Evolutionary conservation across 345 rosid genomes (phyloP), one percentile per base, ranked within the genome.

Genomic region (Aquilaria sinensis): DNA sequence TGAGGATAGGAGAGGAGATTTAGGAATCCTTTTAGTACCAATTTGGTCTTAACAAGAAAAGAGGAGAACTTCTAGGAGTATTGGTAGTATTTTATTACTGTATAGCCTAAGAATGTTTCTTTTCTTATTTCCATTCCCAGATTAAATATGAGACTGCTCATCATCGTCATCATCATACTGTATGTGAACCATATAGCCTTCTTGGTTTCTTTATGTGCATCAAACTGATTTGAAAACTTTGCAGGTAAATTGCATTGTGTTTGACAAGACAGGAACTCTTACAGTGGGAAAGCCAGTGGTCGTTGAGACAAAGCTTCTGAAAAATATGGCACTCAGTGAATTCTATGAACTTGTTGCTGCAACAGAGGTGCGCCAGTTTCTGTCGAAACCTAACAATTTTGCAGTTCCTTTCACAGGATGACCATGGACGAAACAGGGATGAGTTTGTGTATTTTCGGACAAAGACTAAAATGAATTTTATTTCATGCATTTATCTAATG

Each of bases 251-350:
- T 90, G 96, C 81, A 76, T 94, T 64, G 92, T 94, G 51, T 94
- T 94, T 71, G 99, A 94, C 82, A 94, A 94, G 83, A 94, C 99
- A 1, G 97, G 99, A 60, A 94, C 97, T 15, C 99, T 94, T 31
- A 94, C 99, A 0, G 71, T 82, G 49, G 99, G 99, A 15, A 94
- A 90, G 62, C 99, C 99, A 0, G 90, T 85, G 47, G 89, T 94
- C 46, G 87, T 90, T 15, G 83, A 75, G 68, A 90, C 96, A 8
- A 83, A 75, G 63, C 95, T 90, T 57, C 58, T 90, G 33, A 81
- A 82, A 74, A 83, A 77, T 62, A 72, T 88, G 92, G 86, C 70
- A 43, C 87, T 94, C 12, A 56, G 80, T 56, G 90, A 88, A 16
- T 88, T 94, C 66, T 94, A 86, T 51, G 96, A 86, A 69, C 82